Evolutionary conservation across 345 rosid species (phyloP), one percentile per base, ranked within the genome.

Genomic region (Triadica sebifera): DNA sequence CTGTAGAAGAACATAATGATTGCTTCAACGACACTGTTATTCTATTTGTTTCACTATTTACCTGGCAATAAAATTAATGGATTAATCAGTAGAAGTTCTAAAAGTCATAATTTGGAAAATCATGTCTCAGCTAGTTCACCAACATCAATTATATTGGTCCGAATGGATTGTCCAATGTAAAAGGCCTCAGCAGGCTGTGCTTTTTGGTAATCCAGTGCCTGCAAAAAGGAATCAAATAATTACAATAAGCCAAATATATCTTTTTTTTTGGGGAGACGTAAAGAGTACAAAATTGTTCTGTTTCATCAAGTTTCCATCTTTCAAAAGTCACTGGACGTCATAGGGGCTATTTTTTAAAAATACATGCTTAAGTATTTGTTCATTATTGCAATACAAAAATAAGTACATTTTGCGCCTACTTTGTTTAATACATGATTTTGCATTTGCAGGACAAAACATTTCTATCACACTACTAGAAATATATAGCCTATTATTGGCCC

Each of bases 101-200:
- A 72, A 65, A 57, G 61, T 59, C 29, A 50, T 11, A 82, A 69
- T 45, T 39, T 19, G 66, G 53, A 68, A 41, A 50, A 47, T 77
- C 58, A 20, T 75, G 82, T 61, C 68, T 59, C 73, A 66, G 77
- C 63, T 34, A 70, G 77, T 81, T 77, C 84, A 87, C 93, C 70
- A 46, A 95, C 99, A 84, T 91, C 95, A 22, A 85, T 79, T 75
- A 93, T 86, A 75, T 83, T 84, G 81, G 93, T 87, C 67, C 99
- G 89, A 77, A 95, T 94, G 13, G 99, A 95, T 82, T 95, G 99
- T 68, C 99, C 99, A 74, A 89, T 57, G 66, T 85, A 87, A 87
- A 87, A 95, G 74, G 89, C 87, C 78, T 87, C 90, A 17, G 88
- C 78, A 70, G 90, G 85, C 80, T 89, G 87, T 79, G 82, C 80